Conservation (phyloP, 306 rosid genomes). For the Elaeagnus macrophylla region DNA sequence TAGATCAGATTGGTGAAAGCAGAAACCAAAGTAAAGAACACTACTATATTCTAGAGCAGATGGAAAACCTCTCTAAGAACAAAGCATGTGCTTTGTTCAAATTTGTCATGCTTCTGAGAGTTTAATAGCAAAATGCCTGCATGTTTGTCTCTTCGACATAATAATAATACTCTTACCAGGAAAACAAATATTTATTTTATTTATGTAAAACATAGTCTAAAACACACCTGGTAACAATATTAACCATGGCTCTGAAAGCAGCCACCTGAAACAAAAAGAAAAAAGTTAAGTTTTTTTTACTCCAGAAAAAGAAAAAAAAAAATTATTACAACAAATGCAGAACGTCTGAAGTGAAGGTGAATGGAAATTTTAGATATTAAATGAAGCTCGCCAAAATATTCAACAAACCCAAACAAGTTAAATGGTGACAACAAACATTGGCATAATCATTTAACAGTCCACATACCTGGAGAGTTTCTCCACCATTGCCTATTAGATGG, state of each 20-base stretch:
- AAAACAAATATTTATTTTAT: background rate
- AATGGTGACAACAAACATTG: background rate
- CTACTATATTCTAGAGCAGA: background rate
- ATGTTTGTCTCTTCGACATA: too few relatives aligned
- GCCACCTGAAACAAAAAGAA: constrained; percentile 64
- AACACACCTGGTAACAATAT: constrained; percentile 83
- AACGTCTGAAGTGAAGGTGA: background rate
- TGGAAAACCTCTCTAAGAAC: background rate
- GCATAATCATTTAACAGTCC: constrained; percentile 13
- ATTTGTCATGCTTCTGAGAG: background rate
- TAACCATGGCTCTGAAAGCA: constrained; percentile 98
- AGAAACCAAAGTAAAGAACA: background rate
- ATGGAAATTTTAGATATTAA: too few relatives aligned
- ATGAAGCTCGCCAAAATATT: too few relatives aligned
- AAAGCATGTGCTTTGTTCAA: background rate
- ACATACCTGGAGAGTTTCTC: constrained; percentile 95
- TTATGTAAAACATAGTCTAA: constrained; percentile 7
- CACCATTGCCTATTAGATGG: constrained; percentile 99
- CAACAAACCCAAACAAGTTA: too few relatives aligned
- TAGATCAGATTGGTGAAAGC: background rate
- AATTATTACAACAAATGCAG: constrained; percentile 4
- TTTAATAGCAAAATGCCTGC: background rate
- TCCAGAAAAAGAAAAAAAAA: constrained; percentile 2
- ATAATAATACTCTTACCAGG: background rate
- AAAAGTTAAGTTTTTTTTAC: constrained; percentile 25